Base-by-base conservation (phyloP, 2,329 filamentous ascomycete genomes). In the Cephalotrichum gorgonifer region DNA sequence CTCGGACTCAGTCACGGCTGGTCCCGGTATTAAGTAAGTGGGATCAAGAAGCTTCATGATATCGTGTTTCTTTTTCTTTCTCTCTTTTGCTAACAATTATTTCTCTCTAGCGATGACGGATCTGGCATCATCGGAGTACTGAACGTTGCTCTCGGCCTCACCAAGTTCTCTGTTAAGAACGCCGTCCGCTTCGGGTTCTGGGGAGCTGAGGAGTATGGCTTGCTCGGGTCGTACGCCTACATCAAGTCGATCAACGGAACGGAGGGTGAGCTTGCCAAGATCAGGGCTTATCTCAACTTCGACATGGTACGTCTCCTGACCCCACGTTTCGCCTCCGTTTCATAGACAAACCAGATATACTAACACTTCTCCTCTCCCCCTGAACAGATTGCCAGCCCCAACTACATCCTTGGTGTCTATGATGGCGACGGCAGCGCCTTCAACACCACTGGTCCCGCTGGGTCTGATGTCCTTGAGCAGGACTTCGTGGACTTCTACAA, bases 371-470 rank as follows among this genome's bases (percentile, higher is more conserved):
- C 35, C 22, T 11, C 9, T 23, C 15, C n/a, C 2, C n/a, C n/a
- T n/a, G n/a, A n/a, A 9, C 9, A 64, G 61, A 70, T 72, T 53
- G 69, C 68, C 43, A 69, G 64, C 54, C 72, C 71, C 25, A 76
- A 76, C 64, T 75, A 68, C 53, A 61, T 72, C 31, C 70, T 71
- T 51, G 70, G 69, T 52, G 74, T 81, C 53, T 86, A 80, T 65
- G 73, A 74, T 25, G 76, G 81, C 51, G 83, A 71, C 53, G 69
- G 78, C 53, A 79, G 79, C 57, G 72, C 74, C 12, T 79, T 82
- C 52, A 78, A 81, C 60, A 79, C 70, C 22, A 60, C 57, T 20
- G 66, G 60, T 41, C 68, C 81, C 55, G 68, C 64, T 49, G 81
- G 81, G 1, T 83, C 79, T 8, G 79, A 75, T 15, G 70, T 81